Evolutionary conservation across 768 basidiomycete genomes (phyloP), one percentile per base, ranked within the genome.

Genomic region (Exidia glandulosa): DNA sequence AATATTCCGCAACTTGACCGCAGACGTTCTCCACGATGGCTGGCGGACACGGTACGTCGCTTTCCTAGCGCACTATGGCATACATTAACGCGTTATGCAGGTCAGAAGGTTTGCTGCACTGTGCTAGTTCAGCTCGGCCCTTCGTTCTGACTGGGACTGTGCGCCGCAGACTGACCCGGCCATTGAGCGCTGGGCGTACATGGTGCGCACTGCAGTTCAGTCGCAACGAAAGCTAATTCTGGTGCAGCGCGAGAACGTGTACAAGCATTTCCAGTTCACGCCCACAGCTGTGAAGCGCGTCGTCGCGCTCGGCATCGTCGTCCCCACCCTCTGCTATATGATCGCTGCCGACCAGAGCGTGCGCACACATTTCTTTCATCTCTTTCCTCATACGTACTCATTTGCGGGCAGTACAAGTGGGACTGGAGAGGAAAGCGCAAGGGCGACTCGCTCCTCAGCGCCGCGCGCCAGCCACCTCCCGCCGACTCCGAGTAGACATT

Each of bases 211-310:
- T 5, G 45, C 45, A 33, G 56, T 23, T 58, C 23, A 37, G 60
- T n/a, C 33, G 54, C 4, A 25, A 47, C 50, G 31, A 33, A 2
- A 14, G 19, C 52, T 57, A 9, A 4, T 59, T 34, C 57, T 60
- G 31, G 60, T 60, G 54, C 61, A 94, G 91, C 85, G 92, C 45
- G 91, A 94, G 70, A 79, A 84, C 63, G 88, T 83, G n/a, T 90
- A 92, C 72, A 76, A 86, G 68, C 79, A 84, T 68, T 95, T 94
- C 72, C 81, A 81, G 37, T 92, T 90, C 77, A 94, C 89, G 34
- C 81, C 74, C 31, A 75, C 80, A 59, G 83, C 86, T 27, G 79
- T 86, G 30, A 76, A 85, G 66, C 80, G 79, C 4, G 75, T 84
- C 48, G 67, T 79, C 37, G 61, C 90, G 25, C 73, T 83, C 13